Conservation (phyloP, 306 rosid genomes). For the Ormosia emarginata region DNA sequence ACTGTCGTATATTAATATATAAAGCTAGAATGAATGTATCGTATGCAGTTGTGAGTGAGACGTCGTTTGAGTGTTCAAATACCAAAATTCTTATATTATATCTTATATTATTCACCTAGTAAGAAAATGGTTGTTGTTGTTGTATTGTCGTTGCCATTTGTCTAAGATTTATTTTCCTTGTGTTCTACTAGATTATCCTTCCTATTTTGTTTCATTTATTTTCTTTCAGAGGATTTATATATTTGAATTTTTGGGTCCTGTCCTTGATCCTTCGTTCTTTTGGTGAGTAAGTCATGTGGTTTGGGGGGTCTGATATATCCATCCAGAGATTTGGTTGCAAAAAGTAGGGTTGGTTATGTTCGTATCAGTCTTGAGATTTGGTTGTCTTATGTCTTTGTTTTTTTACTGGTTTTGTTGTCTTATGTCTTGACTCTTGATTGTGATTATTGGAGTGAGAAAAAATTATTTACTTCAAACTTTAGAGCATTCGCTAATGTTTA, state of each 20-base stretch:
- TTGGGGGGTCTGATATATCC: not conserved
- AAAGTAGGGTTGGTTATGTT: not conserved
- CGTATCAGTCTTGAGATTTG: not conserved
- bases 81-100: too few species aligned
- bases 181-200: not conserved
- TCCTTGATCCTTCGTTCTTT: constrained; percentile 6
- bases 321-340: not conserved
- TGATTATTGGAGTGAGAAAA: not conserved
- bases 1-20: too few species aligned
- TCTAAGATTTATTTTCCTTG: not conserved
- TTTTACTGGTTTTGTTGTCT: too few species aligned
- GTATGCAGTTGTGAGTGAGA: too few species aligned
- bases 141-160: not conserved
- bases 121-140: too few species aligned
- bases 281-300: not conserved
- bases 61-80: too few species aligned
- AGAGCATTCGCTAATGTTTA: not conserved
- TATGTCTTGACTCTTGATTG: not conserved
- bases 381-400: not conserved
- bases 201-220: not conserved
- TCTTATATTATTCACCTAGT: not conserved
- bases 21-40: too few species aligned
- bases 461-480: not conserved
- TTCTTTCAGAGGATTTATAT: not conserved
- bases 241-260: not conserved